phyloP scores from a whole-genome alignment of 2,329 filamentous ascomycete species.

The Fusarium longipes region DNA sequence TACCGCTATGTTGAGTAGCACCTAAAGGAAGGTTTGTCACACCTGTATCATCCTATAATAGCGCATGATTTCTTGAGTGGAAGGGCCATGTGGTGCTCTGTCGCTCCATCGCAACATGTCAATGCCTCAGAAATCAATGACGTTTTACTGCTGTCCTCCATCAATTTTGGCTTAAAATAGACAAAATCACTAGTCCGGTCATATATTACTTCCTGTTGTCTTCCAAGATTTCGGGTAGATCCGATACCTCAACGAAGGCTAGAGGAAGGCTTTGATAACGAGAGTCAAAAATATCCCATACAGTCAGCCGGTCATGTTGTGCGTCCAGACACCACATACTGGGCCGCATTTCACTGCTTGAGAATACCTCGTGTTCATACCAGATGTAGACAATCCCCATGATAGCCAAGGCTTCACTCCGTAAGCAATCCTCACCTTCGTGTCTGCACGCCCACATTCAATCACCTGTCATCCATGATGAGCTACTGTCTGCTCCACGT shows the following conservation, averaged over 20 bases:
- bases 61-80: conserved; percentile 7
- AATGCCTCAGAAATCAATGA: conserved; percentile 8
- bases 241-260: neutral
- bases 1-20: conserved; percentile 16
- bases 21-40: conserved; percentile 19
- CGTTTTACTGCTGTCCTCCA: neutral
- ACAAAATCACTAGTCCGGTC: neutral
- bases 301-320: conserved; percentile 4
- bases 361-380: conserved; percentile 24
- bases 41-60: conserved; percentile 4
- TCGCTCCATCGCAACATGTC: conserved; percentile 1
- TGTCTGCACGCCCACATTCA: neutral
- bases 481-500: conserved; percentile 11
- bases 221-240: neutral
- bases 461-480: conserved; percentile 11
- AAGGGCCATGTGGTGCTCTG: neutral
- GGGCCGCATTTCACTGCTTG: conserved; percentile 10
- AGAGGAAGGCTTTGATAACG: neutral
- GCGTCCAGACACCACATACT: conserved; percentile 8
- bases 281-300: conserved; percentile 5
- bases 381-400: conserved; percentile 2
- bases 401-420: conserved; percentile 18
- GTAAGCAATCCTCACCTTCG: conserved; percentile 11
- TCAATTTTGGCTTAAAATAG: conserved; percentile 1
- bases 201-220: neutral